Conservation (phyloP, 2,329 filamentous ascomycete genomes). For the Cercospora sesami region DNA sequence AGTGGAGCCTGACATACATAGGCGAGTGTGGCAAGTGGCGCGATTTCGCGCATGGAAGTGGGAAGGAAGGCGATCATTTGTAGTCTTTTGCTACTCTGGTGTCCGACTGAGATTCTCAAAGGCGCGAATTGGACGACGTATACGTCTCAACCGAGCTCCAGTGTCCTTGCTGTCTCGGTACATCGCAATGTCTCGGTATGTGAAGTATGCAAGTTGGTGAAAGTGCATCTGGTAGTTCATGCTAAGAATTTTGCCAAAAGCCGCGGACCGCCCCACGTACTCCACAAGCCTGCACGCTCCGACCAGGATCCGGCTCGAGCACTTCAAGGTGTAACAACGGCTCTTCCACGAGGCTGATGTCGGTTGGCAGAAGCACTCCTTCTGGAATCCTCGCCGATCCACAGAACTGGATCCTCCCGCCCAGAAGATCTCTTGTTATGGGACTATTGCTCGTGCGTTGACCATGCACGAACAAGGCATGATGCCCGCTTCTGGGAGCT, state of each 20-base stretch:
- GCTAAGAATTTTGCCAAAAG: conserved; percentile 15
- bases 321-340: conserved; percentile 9
- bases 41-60: background rate
- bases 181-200: background rate
- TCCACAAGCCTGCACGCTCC: conserved; percentile 13
- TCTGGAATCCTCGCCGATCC: conserved; percentile 16
- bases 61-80: background rate
- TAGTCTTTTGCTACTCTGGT: background rate
- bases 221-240: background rate
- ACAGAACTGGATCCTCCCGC: background rate
- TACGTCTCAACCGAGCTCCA: background rate
- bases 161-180: background rate
- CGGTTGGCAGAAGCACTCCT: conserved; percentile 16
- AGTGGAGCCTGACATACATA: background rate
- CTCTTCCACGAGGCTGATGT: conserved; percentile 5
- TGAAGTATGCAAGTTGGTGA: background rate
- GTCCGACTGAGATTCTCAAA: background rate
- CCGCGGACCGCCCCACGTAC: conserved; percentile 4
- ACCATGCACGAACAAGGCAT: conserved; percentile 1
- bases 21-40: background rate
- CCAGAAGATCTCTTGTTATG: background rate
- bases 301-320: background rate
- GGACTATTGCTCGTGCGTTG: background rate
- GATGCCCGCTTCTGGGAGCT: conserved; percentile 10
- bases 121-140: background rate